Conservation (phyloP, 1,139 yeast species). For the Candida tetrigidarum region DNA sequence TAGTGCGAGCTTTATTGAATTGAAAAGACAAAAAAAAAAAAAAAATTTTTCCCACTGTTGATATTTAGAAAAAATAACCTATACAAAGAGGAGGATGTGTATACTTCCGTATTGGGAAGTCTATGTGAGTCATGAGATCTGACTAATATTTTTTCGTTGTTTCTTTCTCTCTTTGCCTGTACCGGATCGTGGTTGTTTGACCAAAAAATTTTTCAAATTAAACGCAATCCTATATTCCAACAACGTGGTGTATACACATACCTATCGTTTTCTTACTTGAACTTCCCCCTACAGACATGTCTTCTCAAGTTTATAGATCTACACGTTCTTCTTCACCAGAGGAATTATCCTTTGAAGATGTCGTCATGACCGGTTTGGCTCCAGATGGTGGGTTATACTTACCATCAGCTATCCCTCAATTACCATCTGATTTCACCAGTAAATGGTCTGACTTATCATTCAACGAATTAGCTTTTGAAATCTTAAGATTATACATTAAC, state of each 20-base stretch:
- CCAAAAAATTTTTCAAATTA: slow-evolving; percentile 7
- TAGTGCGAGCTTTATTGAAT: no score
- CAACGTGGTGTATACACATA: slow-evolving; percentile 3
- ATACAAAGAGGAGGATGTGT: neutral
- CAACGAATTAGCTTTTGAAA: slow-evolving; percentile 84
- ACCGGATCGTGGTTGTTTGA: neutral
- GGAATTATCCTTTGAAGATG: slow-evolving; percentile 82
- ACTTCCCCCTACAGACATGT: neutral
- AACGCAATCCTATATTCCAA: no score
- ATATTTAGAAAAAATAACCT: neutral
- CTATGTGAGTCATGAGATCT: no score
- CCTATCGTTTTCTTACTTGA: neutral
- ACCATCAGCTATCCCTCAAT: slow-evolving; percentile 79
- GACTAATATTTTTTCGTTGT: slow-evolving; percentile 9
- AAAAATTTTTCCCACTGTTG: neutral
- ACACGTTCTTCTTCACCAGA: slow-evolving; percentile 70
- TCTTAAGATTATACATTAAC: slow-evolving; percentile 78
- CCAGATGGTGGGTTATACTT: slow-evolving; percentile 95
- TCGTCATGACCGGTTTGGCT: slow-evolving; percentile 92
- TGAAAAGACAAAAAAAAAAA: neutral
- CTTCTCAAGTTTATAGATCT: slow-evolving; percentile 75
- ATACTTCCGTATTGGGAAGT: slow-evolving; percentile 8
- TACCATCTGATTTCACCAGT: slow-evolving; percentile 60
- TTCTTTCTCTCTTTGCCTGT: neutral
- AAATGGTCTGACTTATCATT: slow-evolving; percentile 79